These are phyloP conservation scores for Jamesozyma jinghongensis DNA, from an alignment of 805 yeast species.

Conservation along the genomic window DNA sequence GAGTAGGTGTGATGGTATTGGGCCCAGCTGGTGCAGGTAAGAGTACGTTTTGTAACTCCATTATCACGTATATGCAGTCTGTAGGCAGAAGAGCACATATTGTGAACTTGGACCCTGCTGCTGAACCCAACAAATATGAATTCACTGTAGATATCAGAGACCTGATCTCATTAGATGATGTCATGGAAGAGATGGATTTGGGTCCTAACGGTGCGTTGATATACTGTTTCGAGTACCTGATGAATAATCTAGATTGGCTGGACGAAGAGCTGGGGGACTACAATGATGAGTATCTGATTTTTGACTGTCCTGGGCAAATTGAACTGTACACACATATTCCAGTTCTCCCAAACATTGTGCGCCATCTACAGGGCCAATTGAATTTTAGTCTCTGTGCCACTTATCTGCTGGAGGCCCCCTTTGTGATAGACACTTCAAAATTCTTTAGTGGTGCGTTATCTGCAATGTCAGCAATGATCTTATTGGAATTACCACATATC, in stretches of 20 bases:
- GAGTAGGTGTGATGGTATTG: slow-evolving; percentile 86
- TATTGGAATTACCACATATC: slow-evolving; percentile 89
- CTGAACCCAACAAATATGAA: slow-evolving; percentile 84
- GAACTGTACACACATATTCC: slow-evolving; percentile 93
- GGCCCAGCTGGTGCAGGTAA: slow-evolving; percentile 99
- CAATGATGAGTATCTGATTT: slow-evolving; percentile 86
- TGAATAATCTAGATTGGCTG: slow-evolving; percentile 90
- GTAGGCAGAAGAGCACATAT: slow-evolving; percentile 90
- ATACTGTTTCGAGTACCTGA: slow-evolving; percentile 85
- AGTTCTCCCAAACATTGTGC: slow-evolving; percentile 79
- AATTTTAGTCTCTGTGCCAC: slow-evolving; percentile 89
- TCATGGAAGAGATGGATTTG: slow-evolving; percentile 84
- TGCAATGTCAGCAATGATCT: slow-evolving; percentile 98
- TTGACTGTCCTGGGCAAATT: slow-evolving; percentile 96
- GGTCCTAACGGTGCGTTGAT: slow-evolving; percentile 95
- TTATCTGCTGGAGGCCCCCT: slow-evolving; percentile 87
- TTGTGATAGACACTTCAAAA: slow-evolving; percentile 81
- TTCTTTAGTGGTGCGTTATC: slow-evolving; percentile 91
- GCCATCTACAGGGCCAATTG: slow-evolving; percentile 68
- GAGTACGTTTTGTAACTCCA: slow-evolving; percentile 83
- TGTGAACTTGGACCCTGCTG: slow-evolving; percentile 95
- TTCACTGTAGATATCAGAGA: slow-evolving; percentile 90
- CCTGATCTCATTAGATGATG: slow-evolving; percentile 82
- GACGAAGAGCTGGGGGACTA: slow-evolving; percentile 96
- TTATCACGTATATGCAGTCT: slow-evolving; percentile 80